phyloP scores from a whole-genome alignment of 805 yeast genomes.

The Wickerhamomyces canadensis region DNA sequence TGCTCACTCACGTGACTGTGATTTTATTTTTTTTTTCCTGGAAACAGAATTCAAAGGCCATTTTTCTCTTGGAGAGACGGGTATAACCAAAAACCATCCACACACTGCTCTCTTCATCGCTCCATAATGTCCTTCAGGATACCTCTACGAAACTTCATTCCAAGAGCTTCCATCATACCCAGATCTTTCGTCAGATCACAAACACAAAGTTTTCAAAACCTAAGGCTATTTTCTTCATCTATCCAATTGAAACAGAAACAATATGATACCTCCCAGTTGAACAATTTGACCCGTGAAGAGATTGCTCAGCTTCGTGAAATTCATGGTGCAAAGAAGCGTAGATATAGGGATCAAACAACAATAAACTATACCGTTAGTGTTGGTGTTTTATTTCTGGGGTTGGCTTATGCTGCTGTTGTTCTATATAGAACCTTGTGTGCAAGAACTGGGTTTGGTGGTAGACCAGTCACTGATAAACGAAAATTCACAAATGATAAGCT shows the following conservation, averaged over 20 bases:
- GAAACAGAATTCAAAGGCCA: too few relatives aligned
- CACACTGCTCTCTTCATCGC: too few relatives aligned
- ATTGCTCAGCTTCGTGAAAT: slow-evolving; percentile 20
- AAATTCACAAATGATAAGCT: slow-evolving; percentile 83
- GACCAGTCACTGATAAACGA: slow-evolving; percentile 80
- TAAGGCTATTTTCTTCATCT: slow-evolving; percentile 6
- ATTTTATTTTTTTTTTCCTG: too few relatives aligned
- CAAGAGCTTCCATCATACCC: background rate
- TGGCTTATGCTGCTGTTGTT: slow-evolving; percentile 90
- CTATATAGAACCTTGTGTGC: slow-evolving; percentile 87
- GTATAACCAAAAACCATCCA: too few relatives aligned
- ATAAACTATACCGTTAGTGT: slow-evolving; percentile 66
- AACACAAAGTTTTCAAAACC: background rate
- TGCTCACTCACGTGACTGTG: too few relatives aligned
- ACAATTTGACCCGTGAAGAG: slow-evolving; percentile 20
- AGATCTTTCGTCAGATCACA: background rate
- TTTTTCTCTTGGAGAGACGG: too few relatives aligned
- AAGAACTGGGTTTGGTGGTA: slow-evolving; percentile 94
- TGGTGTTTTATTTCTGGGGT: slow-evolving; percentile 62
- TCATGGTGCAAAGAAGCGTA: slow-evolving; percentile 14
- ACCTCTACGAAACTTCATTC: background rate
- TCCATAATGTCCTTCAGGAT: too few relatives aligned
- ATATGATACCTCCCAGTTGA: slow-evolving; percentile 10
- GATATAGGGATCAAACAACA: slow-evolving; percentile 35
- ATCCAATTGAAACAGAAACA: slow-evolving; percentile 2